phyloP scores from a whole-genome alignment of 2,329 filamentous ascomycete species.

The Diplocarpon mali region DNA sequence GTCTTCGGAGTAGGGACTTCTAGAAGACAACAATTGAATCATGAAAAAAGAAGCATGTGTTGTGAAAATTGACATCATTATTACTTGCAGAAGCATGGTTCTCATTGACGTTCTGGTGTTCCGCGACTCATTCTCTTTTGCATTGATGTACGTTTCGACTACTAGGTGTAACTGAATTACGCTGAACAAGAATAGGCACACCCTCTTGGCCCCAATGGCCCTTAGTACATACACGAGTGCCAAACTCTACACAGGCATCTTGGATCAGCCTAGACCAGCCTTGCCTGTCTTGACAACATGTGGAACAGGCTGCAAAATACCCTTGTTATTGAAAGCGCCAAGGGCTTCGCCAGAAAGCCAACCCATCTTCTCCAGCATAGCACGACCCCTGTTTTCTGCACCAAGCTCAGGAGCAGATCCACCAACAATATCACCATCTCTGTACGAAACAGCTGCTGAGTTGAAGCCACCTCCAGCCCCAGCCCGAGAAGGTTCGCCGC shows the following conservation, averaged over 20 bases:
- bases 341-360: slow-evolving; percentile 82
- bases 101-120: too few species aligned
- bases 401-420: slow-evolving; percentile 76
- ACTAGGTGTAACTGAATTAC: too few species aligned
- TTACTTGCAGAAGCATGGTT: too few species aligned
- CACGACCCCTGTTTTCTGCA: slow-evolving; percentile 68
- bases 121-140: too few species aligned
- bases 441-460: slow-evolving; percentile 45
- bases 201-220: too few species aligned
- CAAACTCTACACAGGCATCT: too few species aligned
- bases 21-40: slow-evolving; percentile 25
- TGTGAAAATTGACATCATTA: too few species aligned
- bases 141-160: too few species aligned
- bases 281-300: slow-evolving; percentile 82
- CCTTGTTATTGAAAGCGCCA: slow-evolving; percentile 73
- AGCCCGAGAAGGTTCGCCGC: slow-evolving; percentile 23
- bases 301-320: slow-evolving; percentile 73
- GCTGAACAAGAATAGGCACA: too few species aligned
- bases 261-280: slow-evolving; percentile 55
- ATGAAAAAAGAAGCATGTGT: slow-evolving; percentile 20
- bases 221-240: too few species aligned
- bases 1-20: slow-evolving; percentile 28
- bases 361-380: slow-evolving; percentile 94
- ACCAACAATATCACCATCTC: slow-evolving; percentile 82
- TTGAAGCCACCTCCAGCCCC: slow-evolving; percentile 27